phyloP scores from a whole-genome alignment of 106 monocot genomes.

The Allium fistulosum region DNA sequence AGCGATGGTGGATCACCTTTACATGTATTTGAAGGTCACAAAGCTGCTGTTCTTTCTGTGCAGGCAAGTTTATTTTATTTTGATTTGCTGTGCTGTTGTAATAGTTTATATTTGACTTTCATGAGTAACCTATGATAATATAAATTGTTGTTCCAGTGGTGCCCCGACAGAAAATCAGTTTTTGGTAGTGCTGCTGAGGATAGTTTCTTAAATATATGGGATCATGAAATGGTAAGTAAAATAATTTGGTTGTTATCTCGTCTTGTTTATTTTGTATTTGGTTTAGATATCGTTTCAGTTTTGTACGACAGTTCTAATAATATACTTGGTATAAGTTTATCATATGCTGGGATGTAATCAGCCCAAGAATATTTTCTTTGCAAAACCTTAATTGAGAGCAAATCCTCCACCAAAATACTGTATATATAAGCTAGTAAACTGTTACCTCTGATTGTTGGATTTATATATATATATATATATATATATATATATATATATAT shows the following conservation, averaged over 20 bases:
- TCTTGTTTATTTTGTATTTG: too few relatives aligned
- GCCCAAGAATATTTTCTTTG: too few relatives aligned
- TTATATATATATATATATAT: too few relatives aligned
- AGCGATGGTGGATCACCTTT: constrained; percentile 56
- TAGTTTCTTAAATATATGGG: constrained; percentile 77
- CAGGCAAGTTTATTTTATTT: constrained; percentile 35
- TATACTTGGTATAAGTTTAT: too few relatives aligned
- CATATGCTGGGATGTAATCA: too few relatives aligned
- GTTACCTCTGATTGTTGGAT: too few relatives aligned
- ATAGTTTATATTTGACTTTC: neutral
- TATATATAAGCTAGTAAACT: too few relatives aligned
- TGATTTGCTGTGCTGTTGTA: neutral
- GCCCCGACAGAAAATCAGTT: constrained; percentile 69
- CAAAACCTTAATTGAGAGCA: too few relatives aligned
- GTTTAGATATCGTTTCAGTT: too few relatives aligned
- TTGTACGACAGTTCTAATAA: too few relatives aligned
- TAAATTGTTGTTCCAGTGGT: constrained; percentile 56
- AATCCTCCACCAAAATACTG: too few relatives aligned
- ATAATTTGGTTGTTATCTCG: neutral
- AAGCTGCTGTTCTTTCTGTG: constrained; percentile 75
- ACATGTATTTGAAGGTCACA: constrained; percentile 78
- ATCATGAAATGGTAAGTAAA: constrained; percentile 59
- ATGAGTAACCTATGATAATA: neutral
- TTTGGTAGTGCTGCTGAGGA: constrained; percentile 90
- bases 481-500: too few relatives aligned